A percentile compares a stretch with the other conserved stretches of the same genome.
phyloP scores from a whole-genome alignment of 1,284 basidiomycete species.

The Wolfiporia cocos region DNA sequence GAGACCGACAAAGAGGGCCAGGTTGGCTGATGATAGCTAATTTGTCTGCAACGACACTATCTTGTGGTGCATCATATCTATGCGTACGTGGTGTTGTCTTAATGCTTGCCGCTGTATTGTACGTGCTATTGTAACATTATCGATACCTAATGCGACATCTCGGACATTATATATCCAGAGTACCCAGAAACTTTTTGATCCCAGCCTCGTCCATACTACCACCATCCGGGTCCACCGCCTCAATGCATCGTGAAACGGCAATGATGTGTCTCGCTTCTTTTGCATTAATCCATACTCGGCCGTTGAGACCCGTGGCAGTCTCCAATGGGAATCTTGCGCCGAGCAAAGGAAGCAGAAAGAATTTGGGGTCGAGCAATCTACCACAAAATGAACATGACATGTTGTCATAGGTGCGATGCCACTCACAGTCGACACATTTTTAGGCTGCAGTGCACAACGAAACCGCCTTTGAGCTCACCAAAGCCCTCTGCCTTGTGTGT shows the following conservation, averaged over 20 bases:
- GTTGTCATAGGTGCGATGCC: neutral
- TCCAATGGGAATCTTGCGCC: conserved; percentile 74
- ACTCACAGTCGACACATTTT: conserved; percentile 74
- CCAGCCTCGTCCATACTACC: conserved; percentile 46
- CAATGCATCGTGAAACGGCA: conserved; percentile 61
- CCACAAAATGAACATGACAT: conserved; percentile 1
- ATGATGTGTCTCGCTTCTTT: conserved; percentile 66
- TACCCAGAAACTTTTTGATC: conserved; percentile 47
- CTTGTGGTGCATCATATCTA: neutral
- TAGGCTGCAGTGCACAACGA: conserved; percentile 68
- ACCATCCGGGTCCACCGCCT: conserved; percentile 63
- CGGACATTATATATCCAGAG: conserved; percentile 43
- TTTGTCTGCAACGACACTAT: neutral
- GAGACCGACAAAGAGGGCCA: conserved; percentile 53
- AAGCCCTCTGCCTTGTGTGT: conserved; percentile 80
- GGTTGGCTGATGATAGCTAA: conserved; percentile 52
- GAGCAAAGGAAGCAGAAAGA: conserved; percentile 70
- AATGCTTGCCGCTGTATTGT: neutral
- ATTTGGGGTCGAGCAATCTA: conserved; percentile 68
- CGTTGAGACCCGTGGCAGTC: conserved; percentile 75
- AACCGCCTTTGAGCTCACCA: conserved; percentile 78
- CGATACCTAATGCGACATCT: conserved; percentile 1
- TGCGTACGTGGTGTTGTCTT: neutral
- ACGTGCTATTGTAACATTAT: neutral
- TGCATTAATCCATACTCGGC: conserved; percentile 74